Conservation (phyloP, 2,329 filamentous ascomycete genomes). For the Plenodomus lindquistii region DNA sequence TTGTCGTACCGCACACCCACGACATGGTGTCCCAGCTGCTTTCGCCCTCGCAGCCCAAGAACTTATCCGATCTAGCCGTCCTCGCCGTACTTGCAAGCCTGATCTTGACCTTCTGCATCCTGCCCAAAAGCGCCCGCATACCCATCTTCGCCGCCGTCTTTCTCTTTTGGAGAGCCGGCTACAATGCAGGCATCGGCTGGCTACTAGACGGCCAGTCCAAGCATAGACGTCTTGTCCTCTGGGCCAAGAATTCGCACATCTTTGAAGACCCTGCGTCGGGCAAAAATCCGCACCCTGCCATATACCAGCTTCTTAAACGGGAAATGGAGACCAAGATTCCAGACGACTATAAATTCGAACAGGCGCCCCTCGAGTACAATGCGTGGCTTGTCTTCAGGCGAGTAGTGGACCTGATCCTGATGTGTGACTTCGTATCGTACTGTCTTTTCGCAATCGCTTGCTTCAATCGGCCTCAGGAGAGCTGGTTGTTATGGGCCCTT, state of each 20-base stretch:
- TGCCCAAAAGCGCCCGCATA: slow-evolving; percentile 71
- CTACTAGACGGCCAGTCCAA: slow-evolving; percentile 89
- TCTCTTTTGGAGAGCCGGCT: slow-evolving; percentile 87
- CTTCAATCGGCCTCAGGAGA: slow-evolving; percentile 76
- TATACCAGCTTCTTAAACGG: slow-evolving; percentile 81
- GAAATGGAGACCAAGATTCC: slow-evolving; percentile 96
- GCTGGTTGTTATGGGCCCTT: slow-evolving; percentile 65
- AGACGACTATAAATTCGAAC: slow-evolving; percentile 89
- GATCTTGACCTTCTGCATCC: slow-evolving; percentile 71
- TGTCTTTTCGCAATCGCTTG: slow-evolving; percentile 93
- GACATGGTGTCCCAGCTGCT: slow-evolving; percentile 99
- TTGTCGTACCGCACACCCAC: slow-evolving; percentile 92
- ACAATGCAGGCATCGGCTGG: slow-evolving; percentile 92
- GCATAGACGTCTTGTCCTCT: slow-evolving; percentile 80
- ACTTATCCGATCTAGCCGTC: slow-evolving; percentile 81
- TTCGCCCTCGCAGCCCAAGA: slow-evolving; percentile 93
- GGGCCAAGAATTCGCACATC: slow-evolving; percentile 82
- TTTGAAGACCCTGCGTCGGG: slow-evolving; percentile 84
- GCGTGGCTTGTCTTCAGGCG: slow-evolving; percentile 97
- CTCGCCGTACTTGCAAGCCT: slow-evolving; percentile 76
- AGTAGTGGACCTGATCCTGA: slow-evolving; percentile 93
- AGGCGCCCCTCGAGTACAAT: slow-evolving; percentile 96
- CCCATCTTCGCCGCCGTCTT: slow-evolving; percentile 83
- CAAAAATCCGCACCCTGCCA: slow-evolving; percentile 77
- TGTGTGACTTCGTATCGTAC: slow-evolving; percentile 98